These are phyloP conservation scores for Salix arbutifolia DNA, from an alignment of 345 rosid species.

Conservation along the genomic window DNA sequence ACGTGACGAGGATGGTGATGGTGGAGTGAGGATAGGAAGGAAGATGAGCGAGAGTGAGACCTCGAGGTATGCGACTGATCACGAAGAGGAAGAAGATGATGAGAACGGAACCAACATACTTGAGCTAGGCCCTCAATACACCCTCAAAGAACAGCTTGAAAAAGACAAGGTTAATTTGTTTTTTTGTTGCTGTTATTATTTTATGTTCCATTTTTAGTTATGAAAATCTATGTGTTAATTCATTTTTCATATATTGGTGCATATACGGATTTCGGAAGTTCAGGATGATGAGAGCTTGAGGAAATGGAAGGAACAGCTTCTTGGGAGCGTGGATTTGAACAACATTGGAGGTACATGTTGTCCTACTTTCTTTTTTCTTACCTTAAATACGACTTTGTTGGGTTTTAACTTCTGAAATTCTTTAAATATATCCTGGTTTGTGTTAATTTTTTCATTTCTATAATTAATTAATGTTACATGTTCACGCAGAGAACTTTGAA, in stretches of 20 bases:
- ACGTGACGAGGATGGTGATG: slow-evolving; percentile 22
- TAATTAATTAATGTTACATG: not conserved
- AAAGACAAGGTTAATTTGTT: slow-evolving; percentile 52
- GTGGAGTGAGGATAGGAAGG: slow-evolving; percentile 30
- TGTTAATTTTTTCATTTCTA: not conserved
- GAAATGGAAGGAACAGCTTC: slow-evolving; percentile 86
- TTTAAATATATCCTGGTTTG: not conserved
- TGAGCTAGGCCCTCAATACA: slow-evolving; percentile 70
- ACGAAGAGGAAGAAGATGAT: slow-evolving; percentile 60
- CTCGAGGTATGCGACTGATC: slow-evolving; percentile 35
- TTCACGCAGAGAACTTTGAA: not conserved
- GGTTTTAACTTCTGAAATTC: not conserved
- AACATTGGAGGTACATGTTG: slow-evolving; percentile 54
- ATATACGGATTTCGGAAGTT: slow-evolving; percentile 8
- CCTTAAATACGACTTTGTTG: not conserved
- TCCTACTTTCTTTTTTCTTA: not conserved
- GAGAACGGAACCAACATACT: slow-evolving; percentile 25
- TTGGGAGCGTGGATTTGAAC: slow-evolving; percentile 62
- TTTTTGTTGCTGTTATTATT: not conserved
- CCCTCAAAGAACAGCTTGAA: slow-evolving; percentile 69
- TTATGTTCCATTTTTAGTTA: not conserved
- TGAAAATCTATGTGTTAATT: not conserved
- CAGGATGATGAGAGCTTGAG: slow-evolving; percentile 83
- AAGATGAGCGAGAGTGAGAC: slow-evolving; percentile 44
- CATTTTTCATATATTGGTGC: not conserved